Evolutionary conservation across 345 rosid genomes (phyloP).

Genomic region (Camelina sativa): DNA sequence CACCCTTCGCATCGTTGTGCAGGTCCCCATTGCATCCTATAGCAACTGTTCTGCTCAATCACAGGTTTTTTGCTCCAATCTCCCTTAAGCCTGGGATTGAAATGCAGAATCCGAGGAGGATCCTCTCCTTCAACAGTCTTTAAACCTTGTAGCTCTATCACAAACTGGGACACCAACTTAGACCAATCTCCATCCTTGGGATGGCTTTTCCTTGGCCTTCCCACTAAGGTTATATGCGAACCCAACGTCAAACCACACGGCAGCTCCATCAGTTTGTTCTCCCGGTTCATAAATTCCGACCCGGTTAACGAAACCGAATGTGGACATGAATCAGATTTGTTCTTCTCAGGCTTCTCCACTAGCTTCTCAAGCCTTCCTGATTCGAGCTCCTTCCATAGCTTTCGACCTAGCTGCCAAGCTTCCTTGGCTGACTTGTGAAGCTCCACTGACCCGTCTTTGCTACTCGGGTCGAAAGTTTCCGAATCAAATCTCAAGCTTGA

Average conservation of each 20-base stretch:
- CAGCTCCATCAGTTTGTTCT: constrained; percentile 58
- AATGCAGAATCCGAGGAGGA: constrained; percentile 91
- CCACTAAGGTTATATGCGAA: constrained; percentile 86
- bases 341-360: constrained; percentile 47
- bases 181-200: constrained; percentile 54
- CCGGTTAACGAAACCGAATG: constrained; percentile 66
- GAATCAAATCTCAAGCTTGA: constrained; percentile 66
- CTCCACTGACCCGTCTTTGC: constrained; percentile 71
- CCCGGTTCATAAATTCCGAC: constrained; percentile 56
- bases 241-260: constrained; percentile 92
- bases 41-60: constrained; percentile 95
- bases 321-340: constrained; percentile 61
- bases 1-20: constrained; percentile 86
- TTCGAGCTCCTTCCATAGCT: constrained; percentile 70
- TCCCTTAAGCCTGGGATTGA: constrained; percentile 88
- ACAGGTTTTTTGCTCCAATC: constrained; percentile 89
- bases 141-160: constrained; percentile 85
- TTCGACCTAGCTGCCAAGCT: constrained; percentile 78
- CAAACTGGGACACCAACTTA: constrained; percentile 79
- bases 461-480: constrained; percentile 54
- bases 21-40: constrained; percentile 93
- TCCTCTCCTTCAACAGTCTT: constrained; percentile 92
- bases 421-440: constrained; percentile 70
- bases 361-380: constrained; percentile 53
- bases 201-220: constrained; percentile 70